A percentile compares a stretch with the other conserved stretches of the same genome.
Conservation (phyloP, 2,329 filamentous ascomycete genomes). For the Fusarium sp. region DNA sequence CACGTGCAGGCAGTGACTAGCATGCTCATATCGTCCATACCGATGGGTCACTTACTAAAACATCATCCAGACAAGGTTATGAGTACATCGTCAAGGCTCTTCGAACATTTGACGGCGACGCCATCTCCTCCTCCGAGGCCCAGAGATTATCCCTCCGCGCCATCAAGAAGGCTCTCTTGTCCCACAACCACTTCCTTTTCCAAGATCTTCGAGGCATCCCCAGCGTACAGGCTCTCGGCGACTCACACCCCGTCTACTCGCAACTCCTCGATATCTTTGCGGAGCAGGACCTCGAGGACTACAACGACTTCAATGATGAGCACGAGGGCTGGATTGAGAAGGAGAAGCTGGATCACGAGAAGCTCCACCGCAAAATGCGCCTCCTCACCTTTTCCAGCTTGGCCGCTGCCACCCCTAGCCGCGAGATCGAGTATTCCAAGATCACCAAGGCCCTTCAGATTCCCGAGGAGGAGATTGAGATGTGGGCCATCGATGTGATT, state of each 20-base stretch:
- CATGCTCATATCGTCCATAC: background rate
- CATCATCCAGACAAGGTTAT: conserved; percentile 64
- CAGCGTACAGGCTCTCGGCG: conserved; percentile 84
- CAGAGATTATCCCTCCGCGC: conserved; percentile 68
- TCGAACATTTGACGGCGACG: conserved; percentile 66
- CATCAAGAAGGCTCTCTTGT: conserved; percentile 62
- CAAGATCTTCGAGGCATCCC: conserved; percentile 83
- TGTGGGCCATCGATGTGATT: conserved; percentile 99
- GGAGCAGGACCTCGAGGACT: conserved; percentile 92
- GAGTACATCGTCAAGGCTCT: conserved; percentile 72
- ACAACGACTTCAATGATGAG: conserved; percentile 93
- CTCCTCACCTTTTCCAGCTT: conserved; percentile 91
- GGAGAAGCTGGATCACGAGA: conserved; percentile 74
- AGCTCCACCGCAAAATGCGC: conserved; percentile 93
- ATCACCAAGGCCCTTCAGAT: conserved; percentile 89
- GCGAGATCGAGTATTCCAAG: conserved; percentile 86
- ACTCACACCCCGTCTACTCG: conserved; percentile 84
- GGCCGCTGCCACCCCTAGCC: conserved; percentile 81
- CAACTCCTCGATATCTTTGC: conserved; percentile 96
- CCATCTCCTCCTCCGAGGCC: conserved; percentile 66
- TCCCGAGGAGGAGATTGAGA: conserved; percentile 84
- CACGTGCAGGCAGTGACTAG: background rate
- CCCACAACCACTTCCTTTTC: conserved; percentile 71
- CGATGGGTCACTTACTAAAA: conserved; percentile 28
- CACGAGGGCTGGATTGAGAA: conserved; percentile 86